Conservation (phyloP, 768 basidiomycete genomes). For the Dacryopinax spathularia region DNA sequence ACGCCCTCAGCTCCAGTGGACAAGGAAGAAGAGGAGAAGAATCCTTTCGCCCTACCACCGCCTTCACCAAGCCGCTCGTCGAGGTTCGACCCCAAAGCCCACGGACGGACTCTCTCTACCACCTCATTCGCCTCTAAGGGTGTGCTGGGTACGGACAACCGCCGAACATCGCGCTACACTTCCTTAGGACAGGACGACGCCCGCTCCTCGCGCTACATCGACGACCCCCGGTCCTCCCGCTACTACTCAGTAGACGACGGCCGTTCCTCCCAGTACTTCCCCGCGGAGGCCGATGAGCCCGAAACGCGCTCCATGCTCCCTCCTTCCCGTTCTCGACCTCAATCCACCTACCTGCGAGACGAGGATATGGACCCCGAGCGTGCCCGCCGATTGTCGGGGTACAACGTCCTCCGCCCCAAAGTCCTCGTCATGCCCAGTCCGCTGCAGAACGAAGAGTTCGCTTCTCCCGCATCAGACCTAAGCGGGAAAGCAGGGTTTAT, state of each 20-base stretch:
- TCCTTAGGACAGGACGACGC: too few species aligned
- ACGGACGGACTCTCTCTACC: slow-evolving; percentile 46
- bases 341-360: not conserved
- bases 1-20: too few species aligned
- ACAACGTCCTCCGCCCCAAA: slow-evolving; percentile 73
- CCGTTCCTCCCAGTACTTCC: not conserved
- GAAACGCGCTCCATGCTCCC: slow-evolving; percentile 13
- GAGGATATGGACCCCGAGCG: not conserved
- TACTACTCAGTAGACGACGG: not conserved
- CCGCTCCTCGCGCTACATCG: slow-evolving; percentile 1
- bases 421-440: slow-evolving; percentile 92
- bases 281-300: slow-evolving; percentile 17
- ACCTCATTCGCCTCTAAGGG: slow-evolving; percentile 11
- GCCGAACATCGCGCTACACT: too few species aligned
- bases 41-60: slow-evolving; percentile 55
- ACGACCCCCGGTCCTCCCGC: not conserved
- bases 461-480: slow-evolving; percentile 23
- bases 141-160: too few species aligned
- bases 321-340: slow-evolving; percentile 9
- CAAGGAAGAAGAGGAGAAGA: slow-evolving; percentile 32
- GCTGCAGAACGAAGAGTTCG: slow-evolving; percentile 36
- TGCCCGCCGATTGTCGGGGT: not conserved
- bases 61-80: slow-evolving; percentile 49
- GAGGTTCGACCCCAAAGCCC: slow-evolving; percentile 72
- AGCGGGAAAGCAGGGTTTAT: slow-evolving; percentile 45